These are phyloP conservation scores for Ceratobasidium theobromae DNA, from an alignment of 1,284 basidiomycete genomes.

Conservation along the genomic window DNA sequence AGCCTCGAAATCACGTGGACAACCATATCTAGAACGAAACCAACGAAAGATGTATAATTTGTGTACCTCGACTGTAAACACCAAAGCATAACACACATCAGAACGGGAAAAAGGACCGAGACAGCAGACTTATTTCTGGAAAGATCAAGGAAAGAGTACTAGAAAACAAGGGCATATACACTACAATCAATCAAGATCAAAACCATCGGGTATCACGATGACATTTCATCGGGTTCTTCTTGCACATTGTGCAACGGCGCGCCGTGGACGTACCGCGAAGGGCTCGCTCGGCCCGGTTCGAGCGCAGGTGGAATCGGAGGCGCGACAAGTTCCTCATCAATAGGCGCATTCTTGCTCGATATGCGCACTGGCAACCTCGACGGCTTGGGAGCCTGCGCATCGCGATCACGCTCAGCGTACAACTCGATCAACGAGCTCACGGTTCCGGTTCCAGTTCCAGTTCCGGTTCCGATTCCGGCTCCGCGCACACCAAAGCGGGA, in stretches of 20 bases:
- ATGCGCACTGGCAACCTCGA: constrained; percentile 40
- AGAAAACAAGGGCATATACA: too few relatives aligned
- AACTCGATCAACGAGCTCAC: constrained; percentile 71
- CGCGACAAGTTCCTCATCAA: constrained; percentile 8
- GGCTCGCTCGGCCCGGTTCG: constrained; percentile 49
- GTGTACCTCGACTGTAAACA: too few relatives aligned
- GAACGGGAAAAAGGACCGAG: too few relatives aligned
- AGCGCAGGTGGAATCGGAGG: constrained; percentile 24
- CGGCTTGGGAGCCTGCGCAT: constrained; percentile 37
- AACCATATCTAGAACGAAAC: too few relatives aligned
- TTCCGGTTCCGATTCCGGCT: too few relatives aligned
- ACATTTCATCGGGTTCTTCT: constrained; percentile 73
- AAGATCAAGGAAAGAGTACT: too few relatives aligned
- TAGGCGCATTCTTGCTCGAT: constrained; percentile 9
- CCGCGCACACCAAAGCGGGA: constrained; percentile 8
- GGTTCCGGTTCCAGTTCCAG: constrained; percentile 34
- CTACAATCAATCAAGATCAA: background rate
- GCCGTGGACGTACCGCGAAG: constrained; percentile 79
- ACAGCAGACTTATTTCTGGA: too few relatives aligned
- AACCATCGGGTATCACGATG: background rate
- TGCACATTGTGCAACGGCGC: constrained; percentile 83
- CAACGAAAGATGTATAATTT: too few relatives aligned
- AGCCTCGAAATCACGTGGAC: too few relatives aligned
- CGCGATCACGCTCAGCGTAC: constrained; percentile 71
- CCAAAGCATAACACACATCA: too few relatives aligned